These are phyloP conservation scores for Ceratocystis harringtonii DNA, from an alignment of 2,329 filamentous ascomycete genomes.

Conservation along the genomic window DNA sequence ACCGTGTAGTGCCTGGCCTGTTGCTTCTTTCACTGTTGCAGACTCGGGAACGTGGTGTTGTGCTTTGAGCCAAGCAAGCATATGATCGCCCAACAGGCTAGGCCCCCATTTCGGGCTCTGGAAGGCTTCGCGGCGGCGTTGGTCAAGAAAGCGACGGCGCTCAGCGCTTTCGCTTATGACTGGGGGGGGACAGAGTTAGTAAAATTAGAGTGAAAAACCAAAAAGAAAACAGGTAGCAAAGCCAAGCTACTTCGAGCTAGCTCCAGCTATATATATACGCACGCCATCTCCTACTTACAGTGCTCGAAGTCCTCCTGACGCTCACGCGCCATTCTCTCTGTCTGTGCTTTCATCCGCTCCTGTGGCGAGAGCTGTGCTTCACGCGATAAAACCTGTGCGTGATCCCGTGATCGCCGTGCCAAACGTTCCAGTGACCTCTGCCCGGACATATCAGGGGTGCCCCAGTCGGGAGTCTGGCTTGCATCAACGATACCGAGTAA, in stretches of 20 bases:
- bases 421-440: conserved; percentile 26
- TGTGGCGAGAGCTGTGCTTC: conserved; percentile 32
- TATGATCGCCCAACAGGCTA: conserved; percentile 31
- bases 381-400: conserved; percentile 28
- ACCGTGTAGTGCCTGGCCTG: conserved; percentile 34
- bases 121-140: conserved; percentile 35
- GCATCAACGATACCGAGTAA: conserved; percentile 36
- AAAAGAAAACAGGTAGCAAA: neutral
- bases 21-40: conserved; percentile 27
- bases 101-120: conserved; percentile 40
- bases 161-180: conserved; percentile 27
- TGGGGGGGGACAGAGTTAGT: neutral
- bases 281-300: conserved; percentile 24
- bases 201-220: neutral
- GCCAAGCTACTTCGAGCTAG: neutral
- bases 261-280: neutral
- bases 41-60: conserved; percentile 21
- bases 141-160: conserved; percentile 28
- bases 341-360: conserved; percentile 28
- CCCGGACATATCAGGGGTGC: conserved; percentile 28
- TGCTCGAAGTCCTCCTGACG: conserved; percentile 32
- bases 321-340: conserved; percentile 30
- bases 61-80: conserved; percentile 31
- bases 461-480: conserved; percentile 40
- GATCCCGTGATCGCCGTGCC: conserved; percentile 27